phyloP scores from a whole-genome alignment of 2,329 filamentous ascomycete genomes.

The Sporothrix pseudoabietina region DNA sequence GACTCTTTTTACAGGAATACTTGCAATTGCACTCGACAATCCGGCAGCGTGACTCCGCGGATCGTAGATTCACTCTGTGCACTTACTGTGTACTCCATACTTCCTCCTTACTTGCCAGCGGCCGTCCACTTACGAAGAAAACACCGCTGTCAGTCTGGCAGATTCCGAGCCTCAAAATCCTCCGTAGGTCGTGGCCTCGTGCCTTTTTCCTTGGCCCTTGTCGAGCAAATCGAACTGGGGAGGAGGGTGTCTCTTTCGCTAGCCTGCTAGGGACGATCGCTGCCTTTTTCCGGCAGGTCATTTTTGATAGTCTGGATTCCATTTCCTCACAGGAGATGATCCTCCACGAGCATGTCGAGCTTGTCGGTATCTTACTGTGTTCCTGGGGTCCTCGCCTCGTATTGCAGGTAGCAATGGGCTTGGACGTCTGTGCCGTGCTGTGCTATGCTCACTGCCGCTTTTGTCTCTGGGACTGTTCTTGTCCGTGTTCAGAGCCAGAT shows the following conservation, averaged over 20 bases:
- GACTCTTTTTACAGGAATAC: background rate
- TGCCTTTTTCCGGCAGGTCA: conserved; percentile 8
- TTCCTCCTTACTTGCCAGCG: background rate
- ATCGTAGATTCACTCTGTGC: background rate
- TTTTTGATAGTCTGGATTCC: background rate
- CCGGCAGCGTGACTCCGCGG: background rate
- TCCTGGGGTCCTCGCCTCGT: background rate
- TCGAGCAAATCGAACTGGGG: background rate
- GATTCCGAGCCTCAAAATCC: background rate
- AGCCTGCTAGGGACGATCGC: background rate
- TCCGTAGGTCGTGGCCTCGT: background rate
- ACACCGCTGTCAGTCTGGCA: background rate
- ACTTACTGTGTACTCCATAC: background rate
- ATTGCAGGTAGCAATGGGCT: background rate
- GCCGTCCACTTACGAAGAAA: background rate
- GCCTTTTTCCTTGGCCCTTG: background rate
- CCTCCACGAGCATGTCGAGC: background rate
- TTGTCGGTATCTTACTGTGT: background rate
- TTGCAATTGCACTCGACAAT: background rate
- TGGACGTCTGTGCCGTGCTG: background rate
- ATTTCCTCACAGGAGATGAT: background rate
- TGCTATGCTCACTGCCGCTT: background rate
- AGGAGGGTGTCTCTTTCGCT: too few relatives aligned
- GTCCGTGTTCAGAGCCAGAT: background rate
- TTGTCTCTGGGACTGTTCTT: background rate